Evolutionary conservation across 2,329 filamentous ascomycete genomes (phyloP).

Genomic region (Colletotrichum spinosum): DNA sequence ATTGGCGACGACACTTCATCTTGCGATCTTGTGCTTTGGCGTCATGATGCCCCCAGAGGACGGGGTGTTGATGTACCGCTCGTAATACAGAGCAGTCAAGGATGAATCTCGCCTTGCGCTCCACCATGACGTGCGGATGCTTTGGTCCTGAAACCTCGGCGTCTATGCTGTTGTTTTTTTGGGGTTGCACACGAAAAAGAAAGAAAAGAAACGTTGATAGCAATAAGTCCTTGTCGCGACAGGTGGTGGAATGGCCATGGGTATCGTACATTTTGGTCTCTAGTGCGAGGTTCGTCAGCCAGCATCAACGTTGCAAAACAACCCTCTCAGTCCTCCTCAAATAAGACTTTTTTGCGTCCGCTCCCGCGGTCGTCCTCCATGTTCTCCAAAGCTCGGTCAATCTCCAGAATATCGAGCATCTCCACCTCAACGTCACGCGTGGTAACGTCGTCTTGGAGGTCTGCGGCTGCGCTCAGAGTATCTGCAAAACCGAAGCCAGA

Average conservation of each 20-base stretch:
- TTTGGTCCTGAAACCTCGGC: slow-evolving; percentile 17
- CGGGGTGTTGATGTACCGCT: slow-evolving; percentile 69
- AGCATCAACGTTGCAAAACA: slow-evolving; percentile 21
- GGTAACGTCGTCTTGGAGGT: slow-evolving; percentile 61
- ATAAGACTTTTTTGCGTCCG: slow-evolving; percentile 64
- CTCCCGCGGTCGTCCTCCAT: slow-evolving; percentile 63
- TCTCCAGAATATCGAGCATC: slow-evolving; percentile 74
- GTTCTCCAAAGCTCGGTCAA: slow-evolving; percentile 68
- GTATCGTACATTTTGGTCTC: slow-evolving; percentile 53
- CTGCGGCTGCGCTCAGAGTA: slow-evolving; percentile 64
- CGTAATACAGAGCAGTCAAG: slow-evolving; percentile 82
- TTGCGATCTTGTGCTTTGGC: slow-evolving; percentile 36
- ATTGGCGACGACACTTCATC: slow-evolving; percentile 38
- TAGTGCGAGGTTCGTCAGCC: slow-evolving; percentile 34
- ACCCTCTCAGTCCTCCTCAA: slow-evolving; percentile 51
- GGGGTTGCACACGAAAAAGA: slow-evolving; percentile 16
- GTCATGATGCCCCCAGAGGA: slow-evolving; percentile 28
- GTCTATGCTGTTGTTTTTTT: slow-evolving; percentile 1
- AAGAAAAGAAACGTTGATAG: slow-evolving; percentile 26
- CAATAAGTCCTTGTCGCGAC: slow-evolving; percentile 17
- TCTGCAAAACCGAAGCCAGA: slow-evolving; percentile 63
- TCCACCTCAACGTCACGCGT: slow-evolving; percentile 68
- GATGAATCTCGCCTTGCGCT: slow-evolving; percentile 81
- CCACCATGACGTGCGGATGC: slow-evolving; percentile 77
- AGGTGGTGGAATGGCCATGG: slow-evolving; percentile 34